Conservation (phyloP, 345 rosid genomes). For the Erucastrum elatum region DNA sequence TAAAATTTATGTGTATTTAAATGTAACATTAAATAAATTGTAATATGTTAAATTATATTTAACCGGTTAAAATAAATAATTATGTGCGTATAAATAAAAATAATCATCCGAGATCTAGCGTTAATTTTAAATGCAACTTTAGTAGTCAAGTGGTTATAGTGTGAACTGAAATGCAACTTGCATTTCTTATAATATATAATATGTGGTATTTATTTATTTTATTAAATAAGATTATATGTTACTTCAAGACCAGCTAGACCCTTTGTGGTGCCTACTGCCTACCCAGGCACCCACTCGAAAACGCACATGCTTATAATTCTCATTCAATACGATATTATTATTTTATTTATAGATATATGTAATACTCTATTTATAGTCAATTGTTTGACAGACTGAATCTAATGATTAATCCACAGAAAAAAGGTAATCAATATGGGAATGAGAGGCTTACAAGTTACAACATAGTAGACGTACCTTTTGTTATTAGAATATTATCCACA, state of each 20-base stretch:
- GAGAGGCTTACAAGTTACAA: slow-evolving; percentile 25
- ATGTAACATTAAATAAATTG: too few species aligned
- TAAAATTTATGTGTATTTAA: too few species aligned
- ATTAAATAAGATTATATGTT: background rate
- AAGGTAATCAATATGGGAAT: background rate
- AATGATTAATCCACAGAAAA: slow-evolving; percentile 16
- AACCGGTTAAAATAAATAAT: too few species aligned
- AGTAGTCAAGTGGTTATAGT: background rate
- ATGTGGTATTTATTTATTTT: background rate
- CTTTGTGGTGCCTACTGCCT: slow-evolving; percentile 26
- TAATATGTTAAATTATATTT: too few species aligned
- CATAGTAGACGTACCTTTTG: background rate
- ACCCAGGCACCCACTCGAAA: slow-evolving; percentile 7
- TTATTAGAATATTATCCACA: slow-evolving; percentile 24
- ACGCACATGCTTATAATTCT: slow-evolving; percentile 17
- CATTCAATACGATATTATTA: background rate
- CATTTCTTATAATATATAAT: background rate
- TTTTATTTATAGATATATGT: slow-evolving; percentile 1
- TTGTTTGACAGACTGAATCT: slow-evolving; percentile 26
- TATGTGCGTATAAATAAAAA: too few species aligned
- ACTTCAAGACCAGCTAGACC: slow-evolving; percentile 1
- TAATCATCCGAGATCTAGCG: background rate
- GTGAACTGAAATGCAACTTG: slow-evolving; percentile 29
- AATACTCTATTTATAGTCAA: background rate
- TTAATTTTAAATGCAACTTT: too few species aligned